Evolutionary conservation across 2,329 filamentous ascomycete species (phyloP).

Genomic region (Coniella vitis): DNA sequence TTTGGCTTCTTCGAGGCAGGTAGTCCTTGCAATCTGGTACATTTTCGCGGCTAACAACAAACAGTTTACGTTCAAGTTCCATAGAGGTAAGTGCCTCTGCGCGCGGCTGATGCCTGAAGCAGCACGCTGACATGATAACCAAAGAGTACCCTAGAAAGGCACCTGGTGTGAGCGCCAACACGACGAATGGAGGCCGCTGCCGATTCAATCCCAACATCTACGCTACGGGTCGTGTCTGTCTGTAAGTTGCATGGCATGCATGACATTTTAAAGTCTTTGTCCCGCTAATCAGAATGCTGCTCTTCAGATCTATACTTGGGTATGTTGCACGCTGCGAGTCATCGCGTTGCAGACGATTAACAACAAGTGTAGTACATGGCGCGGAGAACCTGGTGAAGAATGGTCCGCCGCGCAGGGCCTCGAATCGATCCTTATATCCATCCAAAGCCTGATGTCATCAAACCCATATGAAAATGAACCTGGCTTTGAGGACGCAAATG

Average conservation of each 20-base stretch:
- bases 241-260: conserved; percentile 51
- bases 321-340: conserved; percentile 33
- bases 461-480: conserved; percentile 97
- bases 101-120: not conserved
- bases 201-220: conserved; percentile 99
- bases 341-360: conserved; percentile 14
- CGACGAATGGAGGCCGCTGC: conserved; percentile 81
- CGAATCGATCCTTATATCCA: conserved; percentile 89
- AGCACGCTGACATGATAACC: conserved; percentile 2
- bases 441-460: conserved; percentile 89
- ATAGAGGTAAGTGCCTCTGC: conserved; percentile 50
- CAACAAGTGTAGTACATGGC: conserved; percentile 68
- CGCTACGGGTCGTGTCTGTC: conserved; percentile 79
- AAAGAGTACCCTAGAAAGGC: conserved; percentile 77
- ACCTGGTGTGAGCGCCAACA: conserved; percentile 58
- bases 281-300: conserved; percentile 15
- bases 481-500: conserved; percentile 74
- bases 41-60: conserved; percentile 22
- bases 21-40: conserved; percentile 3
- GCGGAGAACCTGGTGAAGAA: conserved; percentile 80
- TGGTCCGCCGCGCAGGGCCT: conserved; percentile 96
- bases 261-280: not conserved
- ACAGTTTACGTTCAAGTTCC: conserved; percentile 71
- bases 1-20: conserved; percentile 93
- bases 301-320: conserved; percentile 74